A percentile compares a stretch with the other conserved stretches of the same genome.
phyloP scores from a whole-genome alignment of 176 grass and related monocot genomes.

The Oryza glumipatula region DNA sequence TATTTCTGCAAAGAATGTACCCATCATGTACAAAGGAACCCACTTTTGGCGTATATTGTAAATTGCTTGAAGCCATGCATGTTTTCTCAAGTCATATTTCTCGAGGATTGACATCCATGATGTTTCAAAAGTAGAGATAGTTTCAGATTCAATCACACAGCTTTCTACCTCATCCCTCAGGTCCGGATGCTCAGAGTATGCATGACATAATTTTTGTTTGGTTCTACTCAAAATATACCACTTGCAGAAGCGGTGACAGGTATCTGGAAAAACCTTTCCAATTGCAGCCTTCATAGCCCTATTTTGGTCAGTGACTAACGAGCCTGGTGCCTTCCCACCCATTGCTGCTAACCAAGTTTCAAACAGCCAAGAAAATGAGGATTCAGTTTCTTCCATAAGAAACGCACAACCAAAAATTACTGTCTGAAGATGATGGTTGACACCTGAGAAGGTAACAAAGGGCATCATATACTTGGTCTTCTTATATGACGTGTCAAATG shows the following conservation, averaged over 20 bases:
- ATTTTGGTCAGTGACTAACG: slow-evolving; percentile 83
- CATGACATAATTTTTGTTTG: slow-evolving; percentile 76
- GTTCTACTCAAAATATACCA: slow-evolving; percentile 84
- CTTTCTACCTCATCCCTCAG: slow-evolving; percentile 78
- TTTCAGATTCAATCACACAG: slow-evolving; percentile 73
- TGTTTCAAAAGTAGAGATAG: slow-evolving; percentile 66
- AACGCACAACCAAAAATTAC: slow-evolving; percentile 82
- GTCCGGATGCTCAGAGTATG: slow-evolving; percentile 65
- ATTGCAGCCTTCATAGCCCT: slow-evolving; percentile 71
- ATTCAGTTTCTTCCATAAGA: slow-evolving; percentile 82
- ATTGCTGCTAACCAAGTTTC: slow-evolving; percentile 86
- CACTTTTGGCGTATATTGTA: slow-evolving; percentile 87
- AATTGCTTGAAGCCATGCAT: slow-evolving; percentile 85
- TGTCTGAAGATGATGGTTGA: slow-evolving; percentile 92
- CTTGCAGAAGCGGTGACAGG: slow-evolving; percentile 81
- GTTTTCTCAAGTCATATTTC: slow-evolving; percentile 81
- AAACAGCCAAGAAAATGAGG: slow-evolving; percentile 88
- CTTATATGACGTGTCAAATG: slow-evolving; percentile 86
- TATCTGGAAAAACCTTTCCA: slow-evolving; percentile 74
- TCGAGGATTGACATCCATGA: slow-evolving; percentile 76
- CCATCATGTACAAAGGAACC: slow-evolving; percentile 78
- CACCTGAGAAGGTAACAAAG: slow-evolving; percentile 77
- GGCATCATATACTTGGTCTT: slow-evolving; percentile 95
- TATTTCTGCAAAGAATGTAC: slow-evolving; percentile 84
- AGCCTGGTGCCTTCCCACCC: slow-evolving; percentile 61